These are phyloP conservation scores for Euphorbia celastroides DNA, from an alignment of 441 rosid species.

Conservation along the genomic window DNA sequence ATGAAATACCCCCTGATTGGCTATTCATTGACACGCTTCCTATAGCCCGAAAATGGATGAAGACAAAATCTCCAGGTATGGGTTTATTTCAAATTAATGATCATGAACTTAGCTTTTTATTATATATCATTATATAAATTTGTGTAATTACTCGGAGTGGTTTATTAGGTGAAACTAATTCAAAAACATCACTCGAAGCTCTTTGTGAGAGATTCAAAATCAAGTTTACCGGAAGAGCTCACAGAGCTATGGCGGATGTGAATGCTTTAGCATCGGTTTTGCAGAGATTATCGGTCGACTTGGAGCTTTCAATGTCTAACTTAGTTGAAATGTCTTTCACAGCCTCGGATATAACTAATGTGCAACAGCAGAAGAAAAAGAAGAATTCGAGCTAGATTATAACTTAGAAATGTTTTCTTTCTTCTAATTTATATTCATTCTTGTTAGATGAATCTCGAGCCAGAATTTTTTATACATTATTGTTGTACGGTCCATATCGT, in stretches of 20 bases:
- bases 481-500: neutral
- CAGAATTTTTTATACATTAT: neutral
- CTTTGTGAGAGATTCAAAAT: conserved; percentile 42
- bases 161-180: conserved; percentile 36
- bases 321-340: conserved; percentile 47
- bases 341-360: conserved; percentile 28
- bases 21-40: conserved; percentile 54
- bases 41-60: conserved; percentile 59
- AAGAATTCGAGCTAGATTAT: conserved; percentile 35
- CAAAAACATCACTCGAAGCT: conserved; percentile 39
- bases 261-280: conserved; percentile 46
- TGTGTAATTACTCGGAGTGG: neutral
- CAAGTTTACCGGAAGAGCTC: conserved; percentile 55
- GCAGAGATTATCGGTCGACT: conserved; percentile 57
- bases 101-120: too few species aligned
- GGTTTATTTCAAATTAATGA: neutral
- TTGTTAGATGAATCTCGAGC: conserved; percentile 8
- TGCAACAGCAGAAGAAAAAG: conserved; percentile 45
- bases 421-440: conserved; percentile 20
- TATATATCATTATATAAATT: neutral
- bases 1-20: conserved; percentile 67
- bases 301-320: conserved; percentile 49
- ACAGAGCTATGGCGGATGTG: conserved; percentile 89
- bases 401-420: neutral
- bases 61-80: conserved; percentile 43